Evolutionary conservation across 2,329 filamentous ascomycete species (phyloP), one percentile per base, ranked within the genome.

Genomic region (Aciculosporium take): DNA sequence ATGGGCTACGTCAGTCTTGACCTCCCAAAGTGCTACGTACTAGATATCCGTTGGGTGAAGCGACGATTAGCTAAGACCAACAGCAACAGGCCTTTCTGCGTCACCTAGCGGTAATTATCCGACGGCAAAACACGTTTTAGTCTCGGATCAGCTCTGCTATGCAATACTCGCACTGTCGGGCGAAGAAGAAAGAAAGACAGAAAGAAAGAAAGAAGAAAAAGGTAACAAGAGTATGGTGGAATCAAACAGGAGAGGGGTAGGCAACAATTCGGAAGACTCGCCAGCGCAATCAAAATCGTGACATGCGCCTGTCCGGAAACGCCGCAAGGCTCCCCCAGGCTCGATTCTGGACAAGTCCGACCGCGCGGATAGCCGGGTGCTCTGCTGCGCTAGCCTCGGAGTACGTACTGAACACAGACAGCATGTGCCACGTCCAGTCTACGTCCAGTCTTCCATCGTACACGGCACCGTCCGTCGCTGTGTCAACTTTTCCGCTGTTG

Each of bases 1-100:
- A 15, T 24, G 33, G 30, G 30, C 38, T 34, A 40, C 30, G 38
- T 34, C 38, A 40, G 38, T 20, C 23, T 28, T 18, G 29, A n/a
- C 21, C 17, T 38, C 25, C n/a, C n/a, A n/a, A n/a, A n/a, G n/a
- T n/a, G n/a, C 9, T 35, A 10, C 5, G 18, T 34, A 33, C 30
- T 32, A 33, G 9, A 18, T 37, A 17, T 15, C 4, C 34, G 21
- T 15, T 36, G 34, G 15, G 10, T n/a, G n/a, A n/a, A 27, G 24
- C 15, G 34, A 24, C 21, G 35, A 15, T 37, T 28, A 28, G 35
- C 35, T 28, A 9, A 24, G 27, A 17, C 17, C 18, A 18, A 33
- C 18, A 10, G 33, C 33, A 17, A 38, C 27, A 20, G 30, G 23
- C 13, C 23, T 27, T 27, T 34, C n/a, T 24, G 29, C 18, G 30